These are phyloP conservation scores for Aspergillus conjunctus DNA, from an alignment of 495 filamentous ascomycete species.

Conservation along the genomic window DNA sequence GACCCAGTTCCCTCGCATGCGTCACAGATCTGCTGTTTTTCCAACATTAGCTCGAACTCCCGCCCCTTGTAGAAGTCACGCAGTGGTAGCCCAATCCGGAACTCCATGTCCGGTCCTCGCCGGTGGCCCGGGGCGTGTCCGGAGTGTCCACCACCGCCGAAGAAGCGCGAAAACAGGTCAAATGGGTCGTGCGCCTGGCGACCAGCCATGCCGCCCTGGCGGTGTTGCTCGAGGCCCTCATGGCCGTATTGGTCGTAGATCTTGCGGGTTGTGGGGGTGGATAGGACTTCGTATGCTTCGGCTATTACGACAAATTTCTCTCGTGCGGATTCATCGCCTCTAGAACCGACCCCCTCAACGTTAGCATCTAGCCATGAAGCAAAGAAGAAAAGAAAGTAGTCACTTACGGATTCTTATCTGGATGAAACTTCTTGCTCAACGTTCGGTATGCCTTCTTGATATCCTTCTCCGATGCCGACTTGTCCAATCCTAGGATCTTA, in stretches of 20 bases:
- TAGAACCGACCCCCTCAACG: not conserved
- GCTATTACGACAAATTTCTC: constrained; percentile 94
- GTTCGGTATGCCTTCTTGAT: constrained; percentile 96
- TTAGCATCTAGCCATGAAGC: not conserved
- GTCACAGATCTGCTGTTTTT: constrained; percentile 95
- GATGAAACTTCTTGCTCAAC: constrained; percentile 94
- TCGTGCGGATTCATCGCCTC: constrained; percentile 75
- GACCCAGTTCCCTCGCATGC: constrained; percentile 86
- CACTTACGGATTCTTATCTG: constrained; percentile 96
- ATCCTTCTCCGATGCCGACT: constrained; percentile 80
- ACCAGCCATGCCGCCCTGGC: constrained; percentile 64
- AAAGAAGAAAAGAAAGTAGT: not conserved
- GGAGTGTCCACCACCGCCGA: constrained; percentile 88
- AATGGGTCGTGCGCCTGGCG: constrained; percentile 80
- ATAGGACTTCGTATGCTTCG: constrained; percentile 94
- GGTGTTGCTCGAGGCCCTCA: constrained; percentile 83
- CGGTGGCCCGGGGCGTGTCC: constrained; percentile 72
- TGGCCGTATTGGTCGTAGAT: constrained; percentile 97
- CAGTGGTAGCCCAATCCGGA: constrained; percentile 78
- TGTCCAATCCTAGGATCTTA: constrained; percentile 83
- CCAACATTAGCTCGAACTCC: constrained; percentile 80
- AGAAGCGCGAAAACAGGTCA: constrained; percentile 96
- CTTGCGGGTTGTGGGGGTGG: constrained; percentile 74
- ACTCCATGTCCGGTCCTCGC: constrained; percentile 87
- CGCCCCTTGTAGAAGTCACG: constrained; percentile 92